Conservation (phyloP, 164 flowering plant species). For the Vitis rupestris region DNA sequence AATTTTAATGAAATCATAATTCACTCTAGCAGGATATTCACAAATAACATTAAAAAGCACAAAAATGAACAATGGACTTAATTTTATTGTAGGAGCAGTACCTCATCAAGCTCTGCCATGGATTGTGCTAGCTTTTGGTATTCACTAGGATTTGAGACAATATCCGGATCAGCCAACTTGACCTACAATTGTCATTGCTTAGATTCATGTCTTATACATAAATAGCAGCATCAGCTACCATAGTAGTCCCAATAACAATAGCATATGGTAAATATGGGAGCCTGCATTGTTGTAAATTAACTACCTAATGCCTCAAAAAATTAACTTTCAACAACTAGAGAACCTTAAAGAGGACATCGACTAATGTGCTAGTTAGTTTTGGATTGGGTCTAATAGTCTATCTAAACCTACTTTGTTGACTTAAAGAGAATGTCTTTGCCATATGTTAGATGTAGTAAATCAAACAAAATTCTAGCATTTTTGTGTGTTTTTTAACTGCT, state of each 20-base stretch:
- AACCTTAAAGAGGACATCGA: too few relatives aligned
- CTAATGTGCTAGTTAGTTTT: too few relatives aligned
- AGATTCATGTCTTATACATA: background rate
- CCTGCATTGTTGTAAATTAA: too few relatives aligned
- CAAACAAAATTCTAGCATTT: too few relatives aligned
- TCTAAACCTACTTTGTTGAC: too few relatives aligned
- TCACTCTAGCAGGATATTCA: background rate
- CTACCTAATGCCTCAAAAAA: too few relatives aligned
- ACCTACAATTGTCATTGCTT: constrained; percentile 40
- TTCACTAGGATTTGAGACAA: constrained; percentile 80
- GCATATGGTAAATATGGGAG: too few relatives aligned
- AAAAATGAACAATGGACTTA: background rate
- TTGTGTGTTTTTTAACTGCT: too few relatives aligned
- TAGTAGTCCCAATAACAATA: background rate
- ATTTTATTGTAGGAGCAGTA: constrained; percentile 17
- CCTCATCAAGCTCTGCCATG: constrained; percentile 91
- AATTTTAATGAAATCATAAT: background rate
- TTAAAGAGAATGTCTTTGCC: too few relatives aligned
- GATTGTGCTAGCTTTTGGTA: constrained; percentile 95
- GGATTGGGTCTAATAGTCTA: too few relatives aligned
- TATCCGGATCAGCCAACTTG: constrained; percentile 94
- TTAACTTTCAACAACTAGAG: too few relatives aligned
- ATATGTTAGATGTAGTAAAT: too few relatives aligned
- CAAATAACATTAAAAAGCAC: constrained; percentile 1
- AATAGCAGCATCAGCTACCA: background rate